Evolutionary conservation across 345 rosid species (phyloP), one percentile per base, ranked within the genome.

Genomic region (Populus simonii): DNA sequence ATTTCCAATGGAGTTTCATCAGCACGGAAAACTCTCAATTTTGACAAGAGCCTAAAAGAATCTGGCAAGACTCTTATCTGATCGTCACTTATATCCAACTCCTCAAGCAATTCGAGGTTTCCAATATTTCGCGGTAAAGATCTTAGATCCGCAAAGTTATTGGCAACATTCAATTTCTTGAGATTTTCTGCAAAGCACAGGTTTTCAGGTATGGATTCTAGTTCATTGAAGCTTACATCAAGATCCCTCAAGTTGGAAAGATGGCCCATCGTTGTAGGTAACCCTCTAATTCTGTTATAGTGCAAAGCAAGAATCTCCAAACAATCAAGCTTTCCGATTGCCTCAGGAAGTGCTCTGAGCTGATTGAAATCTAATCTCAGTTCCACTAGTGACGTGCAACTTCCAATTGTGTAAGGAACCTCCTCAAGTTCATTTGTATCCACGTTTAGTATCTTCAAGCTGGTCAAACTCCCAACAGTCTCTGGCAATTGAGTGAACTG

Each of bases 51-150:
- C 78, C 94, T 57, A 69, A 90, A 88, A 12, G 92, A 85, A 74
- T 86, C 91, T 0, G 94, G 94, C 75, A 90, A 71, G 27, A 47
- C 72, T 65, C 88, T 75, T 66, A 90, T 89, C 82, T 90, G 94
- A 72, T 89, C 79, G 70, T 87, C 90, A 72, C 91, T 85, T 80
- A 91, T 89, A 77, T 91, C 94, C 85, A 91, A 74, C 81, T 91
- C 92, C 75, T 91, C 94, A 5, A 89, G 92, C 89, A 84, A 70
- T 84, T 89, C 90, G n/a, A 91, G 90, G 35, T 89, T 89, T 72
- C 92, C 94, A 5, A 91, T 87, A 9, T 91, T 85, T 55, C 80
- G 78, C 8, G 94, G 94, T 84, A 91, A 76, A 43, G 88, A 77
- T 86, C 85, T 89, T 31, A 91, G 85, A 74, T 91, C 91, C 0